Evolutionary conservation across 352 stramenopile genomes (phyloP).

Genomic region (Lagenidium giganteum): DNA sequence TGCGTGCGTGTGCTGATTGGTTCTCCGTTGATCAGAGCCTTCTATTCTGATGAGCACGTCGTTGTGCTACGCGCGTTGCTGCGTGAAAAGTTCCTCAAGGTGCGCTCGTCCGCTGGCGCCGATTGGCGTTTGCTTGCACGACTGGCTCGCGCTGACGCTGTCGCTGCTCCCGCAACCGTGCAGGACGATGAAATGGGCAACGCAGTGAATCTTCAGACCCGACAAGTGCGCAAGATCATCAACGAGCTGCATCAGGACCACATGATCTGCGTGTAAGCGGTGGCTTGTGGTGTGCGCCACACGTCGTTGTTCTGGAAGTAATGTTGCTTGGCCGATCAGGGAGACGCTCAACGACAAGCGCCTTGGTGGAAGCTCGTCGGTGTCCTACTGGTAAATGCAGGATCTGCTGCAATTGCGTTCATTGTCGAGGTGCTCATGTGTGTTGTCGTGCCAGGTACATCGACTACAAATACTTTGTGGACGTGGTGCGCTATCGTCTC

Average conservation of each 20-base stretch:
- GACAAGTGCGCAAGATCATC: constrained; percentile 87
- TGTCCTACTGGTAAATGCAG: constrained; percentile 67
- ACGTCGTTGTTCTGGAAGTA: background rate
- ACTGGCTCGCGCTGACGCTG: background rate
- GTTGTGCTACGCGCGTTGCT: constrained; percentile 84
- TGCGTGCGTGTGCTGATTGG: background rate
- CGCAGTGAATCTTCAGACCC: constrained; percentile 83
- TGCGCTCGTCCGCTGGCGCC: constrained; percentile 4
- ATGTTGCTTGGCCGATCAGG: constrained; percentile 19
- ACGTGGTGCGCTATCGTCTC: constrained; percentile 84
- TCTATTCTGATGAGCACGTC: constrained; percentile 85
- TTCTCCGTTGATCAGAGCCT: constrained; percentile 54
- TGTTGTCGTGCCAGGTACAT: constrained; percentile 54
- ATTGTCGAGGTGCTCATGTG: too few relatives aligned
- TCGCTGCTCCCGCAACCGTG: background rate
- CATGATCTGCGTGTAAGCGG: constrained; percentile 75
- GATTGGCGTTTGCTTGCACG: background rate
- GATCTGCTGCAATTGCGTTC: background rate
- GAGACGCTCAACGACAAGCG: constrained; percentile 87
- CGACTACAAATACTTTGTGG: constrained; percentile 91
- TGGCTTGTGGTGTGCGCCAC: background rate
- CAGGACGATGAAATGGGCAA: constrained; percentile 87
- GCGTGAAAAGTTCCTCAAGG: constrained; percentile 86
- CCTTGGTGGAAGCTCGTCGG: constrained; percentile 76
- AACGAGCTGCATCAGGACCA: constrained; percentile 84